phyloP scores from a whole-genome alignment of 2,329 filamentous ascomycete genomes.

The Hymenoscyphus fraxineus region DNA sequence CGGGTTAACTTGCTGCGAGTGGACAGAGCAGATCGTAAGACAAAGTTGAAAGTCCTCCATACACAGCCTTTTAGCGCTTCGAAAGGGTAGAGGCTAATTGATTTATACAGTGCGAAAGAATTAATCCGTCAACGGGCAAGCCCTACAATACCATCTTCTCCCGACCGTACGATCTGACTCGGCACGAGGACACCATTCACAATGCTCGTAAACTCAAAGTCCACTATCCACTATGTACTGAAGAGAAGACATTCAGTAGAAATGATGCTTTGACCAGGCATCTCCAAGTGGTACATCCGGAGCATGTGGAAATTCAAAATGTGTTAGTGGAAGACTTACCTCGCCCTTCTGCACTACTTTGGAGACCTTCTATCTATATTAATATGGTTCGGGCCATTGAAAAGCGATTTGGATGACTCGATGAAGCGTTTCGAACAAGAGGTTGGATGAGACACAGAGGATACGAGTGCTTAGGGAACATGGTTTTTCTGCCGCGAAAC shows the following conservation, averaged over 20 bases:
- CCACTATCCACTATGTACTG: constrained; percentile 84
- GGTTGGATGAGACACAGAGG: too few relatives aligned
- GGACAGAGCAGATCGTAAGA: too few relatives aligned
- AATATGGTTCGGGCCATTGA: too few relatives aligned
- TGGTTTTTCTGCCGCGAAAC: too few relatives aligned
- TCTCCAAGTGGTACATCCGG: constrained; percentile 90
- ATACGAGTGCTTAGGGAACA: too few relatives aligned
- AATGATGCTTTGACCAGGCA: constrained; percentile 93
- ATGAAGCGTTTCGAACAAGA: too few relatives aligned
- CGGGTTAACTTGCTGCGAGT: too few relatives aligned
- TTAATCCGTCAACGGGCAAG: constrained; percentile 93
- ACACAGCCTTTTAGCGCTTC: not conserved
- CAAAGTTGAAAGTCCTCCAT: too few relatives aligned
- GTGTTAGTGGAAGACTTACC: too few relatives aligned
- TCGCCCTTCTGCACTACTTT: too few relatives aligned
- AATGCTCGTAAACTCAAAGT: constrained; percentile 93
- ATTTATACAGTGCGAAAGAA: constrained; percentile 63
- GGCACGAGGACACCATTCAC: constrained; percentile 97
- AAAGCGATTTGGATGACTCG: too few relatives aligned
- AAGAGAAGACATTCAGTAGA: constrained; percentile 95
- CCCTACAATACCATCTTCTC: constrained; percentile 94
- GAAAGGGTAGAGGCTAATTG: constrained; percentile 1
- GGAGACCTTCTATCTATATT: too few relatives aligned
- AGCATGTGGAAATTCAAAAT: constrained; percentile 61
- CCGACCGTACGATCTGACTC: constrained; percentile 89